These are phyloP conservation scores for Xylaria scruposa DNA, from an alignment of 495 filamentous ascomycete genomes.

Conservation along the genomic window DNA sequence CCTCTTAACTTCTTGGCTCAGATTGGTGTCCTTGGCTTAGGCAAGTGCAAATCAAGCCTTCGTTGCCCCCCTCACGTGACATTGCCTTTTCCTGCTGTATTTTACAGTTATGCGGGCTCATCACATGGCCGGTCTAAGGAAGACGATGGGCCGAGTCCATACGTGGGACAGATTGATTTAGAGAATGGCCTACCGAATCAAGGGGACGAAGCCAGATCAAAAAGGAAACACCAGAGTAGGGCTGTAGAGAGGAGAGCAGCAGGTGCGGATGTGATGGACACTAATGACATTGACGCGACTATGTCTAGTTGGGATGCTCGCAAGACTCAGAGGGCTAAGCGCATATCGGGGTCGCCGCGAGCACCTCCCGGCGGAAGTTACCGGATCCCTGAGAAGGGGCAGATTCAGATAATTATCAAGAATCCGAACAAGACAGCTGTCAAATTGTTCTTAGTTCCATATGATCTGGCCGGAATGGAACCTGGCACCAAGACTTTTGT, in stretches of 20 bases:
- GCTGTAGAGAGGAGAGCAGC: constrained; percentile 36
- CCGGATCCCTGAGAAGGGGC: constrained; percentile 92
- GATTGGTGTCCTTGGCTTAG: constrained; percentile 90
- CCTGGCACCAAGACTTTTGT: constrained; percentile 96
- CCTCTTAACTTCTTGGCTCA: constrained; percentile 94
- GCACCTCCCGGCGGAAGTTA: constrained; percentile 85
- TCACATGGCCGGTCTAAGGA: constrained; percentile 63
- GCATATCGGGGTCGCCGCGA: constrained; percentile 72
- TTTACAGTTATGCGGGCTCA: constrained; percentile 85
- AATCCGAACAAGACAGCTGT: constrained; percentile 97
- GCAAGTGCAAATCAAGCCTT: constrained; percentile 85
- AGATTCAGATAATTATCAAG: constrained; percentile 96
- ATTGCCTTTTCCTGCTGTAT: constrained; percentile 93
- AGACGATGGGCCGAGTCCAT: constrained; percentile 91
- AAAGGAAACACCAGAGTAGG: constrained; percentile 53
- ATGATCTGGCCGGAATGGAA: constrained; percentile 95
- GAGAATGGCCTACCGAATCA: constrained; percentile 72
- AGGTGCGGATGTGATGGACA: constrained; percentile 40
- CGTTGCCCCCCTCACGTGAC: constrained; percentile 91
- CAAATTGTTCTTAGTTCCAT: constrained; percentile 93
- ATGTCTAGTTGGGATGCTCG: constrained; percentile 47
- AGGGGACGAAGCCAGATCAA: constrained; percentile 51
- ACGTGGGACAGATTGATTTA: constrained; percentile 92
- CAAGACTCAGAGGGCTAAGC: constrained; percentile 57
- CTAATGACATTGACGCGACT: constrained; percentile 36